Evolutionary conservation across 495 filamentous ascomycete genomes (phyloP).

Genomic region (Podospora australis): DNA sequence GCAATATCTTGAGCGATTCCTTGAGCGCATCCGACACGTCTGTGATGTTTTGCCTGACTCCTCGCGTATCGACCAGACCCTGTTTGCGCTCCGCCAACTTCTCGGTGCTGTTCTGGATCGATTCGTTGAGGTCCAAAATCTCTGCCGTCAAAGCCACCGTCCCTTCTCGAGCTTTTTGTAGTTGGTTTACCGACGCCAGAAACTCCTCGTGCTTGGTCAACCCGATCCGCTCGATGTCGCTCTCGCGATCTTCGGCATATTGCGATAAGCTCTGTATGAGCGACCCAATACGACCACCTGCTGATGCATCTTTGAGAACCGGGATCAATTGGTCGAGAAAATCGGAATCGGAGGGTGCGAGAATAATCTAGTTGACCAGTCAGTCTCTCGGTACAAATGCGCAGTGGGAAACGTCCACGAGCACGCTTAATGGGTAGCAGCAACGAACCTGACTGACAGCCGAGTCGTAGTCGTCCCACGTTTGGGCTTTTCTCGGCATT

Average conservation of each 20-base stretch:
- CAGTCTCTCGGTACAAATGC: neutral
- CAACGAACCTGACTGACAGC: conserved; percentile 43
- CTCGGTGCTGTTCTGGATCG: conserved; percentile 92
- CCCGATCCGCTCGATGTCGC: conserved; percentile 90
- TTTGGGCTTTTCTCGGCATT: conserved; percentile 44
- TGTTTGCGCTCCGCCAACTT: conserved; percentile 92
- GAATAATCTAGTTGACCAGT: conserved; percentile 61
- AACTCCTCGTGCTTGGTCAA: conserved; percentile 96
- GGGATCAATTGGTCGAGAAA: conserved; percentile 94
- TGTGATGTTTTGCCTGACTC: conserved; percentile 91
- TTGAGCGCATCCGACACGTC: conserved; percentile 85
- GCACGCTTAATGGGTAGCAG: neutral
- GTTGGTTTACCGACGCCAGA: conserved; percentile 82
- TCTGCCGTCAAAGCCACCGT: conserved; percentile 83
- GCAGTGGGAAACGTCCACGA: neutral
- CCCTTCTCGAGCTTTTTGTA: conserved; percentile 82
- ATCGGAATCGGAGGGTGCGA: conserved; percentile 83
- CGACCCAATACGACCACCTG: conserved; percentile 62
- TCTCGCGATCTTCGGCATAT: conserved; percentile 79
- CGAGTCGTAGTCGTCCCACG: conserved; percentile 49
- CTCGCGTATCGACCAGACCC: conserved; percentile 80
- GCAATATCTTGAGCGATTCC: conserved; percentile 85
- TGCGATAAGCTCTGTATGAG: conserved; percentile 71
- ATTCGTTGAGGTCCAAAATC: conserved; percentile 85
- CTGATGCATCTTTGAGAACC: conserved; percentile 80